Base-by-base conservation (phyloP, 148 eudicot species). In the Rhododendron williamsianum region DNA sequence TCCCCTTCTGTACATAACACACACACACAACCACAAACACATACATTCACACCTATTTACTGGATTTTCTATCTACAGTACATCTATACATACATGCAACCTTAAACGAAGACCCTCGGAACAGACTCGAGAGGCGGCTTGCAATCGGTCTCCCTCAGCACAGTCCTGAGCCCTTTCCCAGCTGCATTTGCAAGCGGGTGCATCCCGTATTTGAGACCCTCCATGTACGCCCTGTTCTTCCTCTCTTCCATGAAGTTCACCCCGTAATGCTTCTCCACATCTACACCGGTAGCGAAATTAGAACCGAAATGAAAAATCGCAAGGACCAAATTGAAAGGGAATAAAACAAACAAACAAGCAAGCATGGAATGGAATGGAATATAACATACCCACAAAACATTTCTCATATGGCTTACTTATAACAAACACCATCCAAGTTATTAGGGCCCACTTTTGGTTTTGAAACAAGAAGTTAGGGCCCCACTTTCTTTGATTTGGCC, bases 151-250 rank as follows among this genome's bases (percentile, higher is more conserved):
- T 96, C 99, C 16, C 96, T 88, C 18, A 94, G 92, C 89, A 92
- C 95, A 0, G 98, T 95, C 87, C 84, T 84, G 49, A 95, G 85
- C 6, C 98, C 99, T 84, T 85, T 90, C 6, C 99, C 99, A 6
- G 85, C 96, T 0, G 90, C 99, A 80, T 96, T 96, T 0, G 99
- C 95, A 54, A 91, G 85, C 0, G 99, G 99, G 81, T 96, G 98
- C 8, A 93, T 87, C 35, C 98, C 98, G 9, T 93, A 88, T 15
- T 80, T 91, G 2, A 84, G 92, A 9, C 98, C 98, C 30, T 86
- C 83, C 91, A 96, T 95, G 90, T 90, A 87, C 3, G 90, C 92
- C 86, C 99, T 83, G 6, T 90, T 91, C 92, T 93, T 93, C 73
- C 92, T 92, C 91, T 95, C 99, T 84, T 91, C 85, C 9, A 81